Evolutionary conservation across 768 basidiomycete genomes (phyloP).

Genomic region (Auricularia sp.): DNA sequence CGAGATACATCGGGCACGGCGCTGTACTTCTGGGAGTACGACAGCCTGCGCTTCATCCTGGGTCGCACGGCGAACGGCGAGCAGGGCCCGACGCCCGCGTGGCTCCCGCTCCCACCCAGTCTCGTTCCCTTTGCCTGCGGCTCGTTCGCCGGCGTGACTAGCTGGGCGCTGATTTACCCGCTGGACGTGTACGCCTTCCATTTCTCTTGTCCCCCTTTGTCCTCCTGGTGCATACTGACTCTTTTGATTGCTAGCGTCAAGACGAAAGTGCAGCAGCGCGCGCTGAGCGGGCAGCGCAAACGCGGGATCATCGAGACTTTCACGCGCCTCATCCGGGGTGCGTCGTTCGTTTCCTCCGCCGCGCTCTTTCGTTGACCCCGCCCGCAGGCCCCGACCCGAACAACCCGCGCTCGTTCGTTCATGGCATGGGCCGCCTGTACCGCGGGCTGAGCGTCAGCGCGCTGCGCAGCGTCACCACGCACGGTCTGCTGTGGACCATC

Average conservation of each 20-base stretch:
- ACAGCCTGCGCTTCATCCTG: constrained; percentile 77
- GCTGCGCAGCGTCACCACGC: constrained; percentile 82
- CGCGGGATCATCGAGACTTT: constrained; percentile 68
- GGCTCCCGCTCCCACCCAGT: constrained; percentile 72
- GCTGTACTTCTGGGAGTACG: constrained; percentile 90
- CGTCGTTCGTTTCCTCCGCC: constrained; percentile 4
- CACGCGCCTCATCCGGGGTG: constrained; percentile 71
- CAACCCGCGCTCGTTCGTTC: constrained; percentile 36
- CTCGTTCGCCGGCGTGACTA: constrained; percentile 71
- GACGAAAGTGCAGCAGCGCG: constrained; percentile 92
- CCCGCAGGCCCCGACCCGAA: constrained; percentile 63
- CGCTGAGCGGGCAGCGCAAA: constrained; percentile 66
- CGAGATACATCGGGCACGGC: constrained; percentile 86
- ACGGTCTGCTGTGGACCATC: constrained; percentile 88
- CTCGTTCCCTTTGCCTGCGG: constrained; percentile 88
- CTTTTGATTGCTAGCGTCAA: constrained; percentile 43
- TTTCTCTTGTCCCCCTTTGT: constrained; percentile 7
- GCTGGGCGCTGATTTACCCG: constrained; percentile 83
- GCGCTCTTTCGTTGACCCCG: constrained; percentile 1
- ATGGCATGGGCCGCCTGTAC: constrained; percentile 76
- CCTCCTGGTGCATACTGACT: constrained; percentile 6
- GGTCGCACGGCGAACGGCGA: constrained; percentile 70
- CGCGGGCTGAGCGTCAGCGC: constrained; percentile 92
- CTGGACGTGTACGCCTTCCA: constrained; percentile 49
- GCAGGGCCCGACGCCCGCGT: constrained; percentile 71